Evolutionary conservation across 2,329 filamentous ascomycete species (phyloP).

Genomic region (Aspergillus pseudoterreus): DNA sequence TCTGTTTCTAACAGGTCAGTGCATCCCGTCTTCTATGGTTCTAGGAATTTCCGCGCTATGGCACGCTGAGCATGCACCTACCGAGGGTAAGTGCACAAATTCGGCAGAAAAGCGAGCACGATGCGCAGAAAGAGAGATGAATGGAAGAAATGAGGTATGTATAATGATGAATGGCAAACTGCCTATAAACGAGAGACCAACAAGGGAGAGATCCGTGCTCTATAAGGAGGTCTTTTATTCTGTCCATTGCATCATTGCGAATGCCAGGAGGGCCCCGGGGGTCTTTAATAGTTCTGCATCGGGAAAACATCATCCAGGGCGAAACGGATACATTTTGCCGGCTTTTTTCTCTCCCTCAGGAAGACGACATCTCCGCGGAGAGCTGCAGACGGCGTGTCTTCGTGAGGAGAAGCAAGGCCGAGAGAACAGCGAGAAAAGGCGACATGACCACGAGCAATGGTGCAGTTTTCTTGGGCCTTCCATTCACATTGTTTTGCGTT

Average conservation of each 20-base stretch:
- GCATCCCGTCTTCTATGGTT: too few relatives aligned
- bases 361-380: slow-evolving; percentile 8
- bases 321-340: background rate
- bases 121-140: too few relatives aligned
- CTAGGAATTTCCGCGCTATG: too few relatives aligned
- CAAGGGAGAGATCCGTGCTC: background rate
- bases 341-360: background rate
- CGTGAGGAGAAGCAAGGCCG: background rate
- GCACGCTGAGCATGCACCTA: too few relatives aligned
- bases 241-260: background rate
- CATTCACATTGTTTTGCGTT: slow-evolving; percentile 32
- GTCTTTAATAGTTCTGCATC: background rate
- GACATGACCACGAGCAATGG: background rate
- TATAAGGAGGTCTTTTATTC: background rate
- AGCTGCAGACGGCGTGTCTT: background rate
- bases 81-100: too few relatives aligned
- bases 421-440: background rate
- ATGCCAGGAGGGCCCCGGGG: background rate
- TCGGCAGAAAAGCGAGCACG: too few relatives aligned
- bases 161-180: too few relatives aligned
- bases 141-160: background rate
- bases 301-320: too few relatives aligned
- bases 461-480: slow-evolving; percentile 11
- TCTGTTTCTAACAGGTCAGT: too few relatives aligned
- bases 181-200: background rate